Percentiles rank a stretch among this genome's conserved stretches.
Evolutionary conservation across 768 basidiomycete genomes (phyloP).

Genomic region (Pholiota conissans): DNA sequence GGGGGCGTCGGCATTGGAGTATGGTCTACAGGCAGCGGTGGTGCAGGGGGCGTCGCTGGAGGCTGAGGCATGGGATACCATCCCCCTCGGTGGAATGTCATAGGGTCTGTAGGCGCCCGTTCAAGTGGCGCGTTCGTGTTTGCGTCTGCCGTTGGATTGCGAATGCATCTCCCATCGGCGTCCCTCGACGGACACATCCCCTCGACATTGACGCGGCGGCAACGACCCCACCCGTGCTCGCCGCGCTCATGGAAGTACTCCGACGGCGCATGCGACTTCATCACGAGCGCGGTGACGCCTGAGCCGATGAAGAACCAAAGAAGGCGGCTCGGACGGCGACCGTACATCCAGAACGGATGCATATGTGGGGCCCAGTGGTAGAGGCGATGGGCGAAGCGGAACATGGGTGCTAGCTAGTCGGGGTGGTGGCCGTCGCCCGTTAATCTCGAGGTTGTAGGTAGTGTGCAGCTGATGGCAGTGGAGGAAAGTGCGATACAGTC

Average conservation of each 20-base stretch:
- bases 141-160: too few species aligned
- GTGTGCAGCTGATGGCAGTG: background rate
- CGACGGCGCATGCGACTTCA: constrained; percentile 38
- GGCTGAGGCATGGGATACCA: background rate
- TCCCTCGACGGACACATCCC: background rate
- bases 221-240: constrained; percentile 25
- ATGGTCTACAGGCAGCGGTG: background rate
- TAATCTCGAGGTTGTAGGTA: background rate
- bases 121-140: too few species aligned
- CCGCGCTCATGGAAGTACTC: constrained; percentile 19
- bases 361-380: background rate
- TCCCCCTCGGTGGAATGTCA: background rate
- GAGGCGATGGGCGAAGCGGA: background rate
- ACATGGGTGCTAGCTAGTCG: too few species aligned
- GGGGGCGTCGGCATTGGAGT: background rate
- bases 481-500: background rate
- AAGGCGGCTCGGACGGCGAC: constrained; percentile 51
- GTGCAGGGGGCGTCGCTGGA: background rate
- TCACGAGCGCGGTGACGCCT: constrained; percentile 37
- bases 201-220: constrained; percentile 16
- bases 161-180: background rate
- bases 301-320: constrained; percentile 73
- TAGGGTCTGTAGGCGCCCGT: too few species aligned
- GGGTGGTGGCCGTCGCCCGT: background rate
- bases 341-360: constrained; percentile 9